A percentile compares a stretch with the other conserved stretches of the same genome.
Evolutionary conservation across 371 early-diverging fungal species (phyloP).

Genomic region (Syncephalis plumigaleata): DNA sequence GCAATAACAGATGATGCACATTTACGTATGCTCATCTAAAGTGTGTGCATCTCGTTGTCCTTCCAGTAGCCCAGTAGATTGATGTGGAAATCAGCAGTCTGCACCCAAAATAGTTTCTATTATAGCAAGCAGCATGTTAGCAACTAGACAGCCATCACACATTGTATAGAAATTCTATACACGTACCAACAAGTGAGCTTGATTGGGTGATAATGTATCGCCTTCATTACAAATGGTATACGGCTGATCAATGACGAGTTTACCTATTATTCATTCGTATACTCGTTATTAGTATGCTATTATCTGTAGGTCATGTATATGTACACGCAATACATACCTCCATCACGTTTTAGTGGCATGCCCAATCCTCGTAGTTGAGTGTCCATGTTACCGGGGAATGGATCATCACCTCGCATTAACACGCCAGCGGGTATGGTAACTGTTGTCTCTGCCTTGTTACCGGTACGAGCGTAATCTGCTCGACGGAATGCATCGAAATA

Average conservation of each 20-base stretch:
- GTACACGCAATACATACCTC: too few relatives aligned
- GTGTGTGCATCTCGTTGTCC: conserved; percentile 24
- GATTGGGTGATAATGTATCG: conserved; percentile 66
- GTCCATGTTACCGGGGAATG: conserved; percentile 94
- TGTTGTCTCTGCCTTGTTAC: conserved; percentile 46
- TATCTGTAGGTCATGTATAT: too few relatives aligned
- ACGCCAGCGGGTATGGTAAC: conserved; percentile 73
- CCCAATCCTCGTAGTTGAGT: conserved; percentile 76
- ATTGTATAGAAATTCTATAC: conserved; percentile 9
- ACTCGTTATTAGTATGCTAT: too few relatives aligned
- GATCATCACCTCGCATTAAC: conserved; percentile 52
- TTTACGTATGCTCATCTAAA: too few relatives aligned
- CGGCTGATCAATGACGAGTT: conserved; percentile 27
- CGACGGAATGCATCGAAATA: conserved; percentile 40
- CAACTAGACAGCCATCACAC: too few relatives aligned
- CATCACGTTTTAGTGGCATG: conserved; percentile 80
- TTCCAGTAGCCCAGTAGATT: conserved; percentile 40
- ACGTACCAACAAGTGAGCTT: conserved; percentile 58
- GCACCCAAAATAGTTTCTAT: conserved; percentile 73
- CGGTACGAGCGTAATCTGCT: conserved; percentile 69
- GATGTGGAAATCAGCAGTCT: conserved; percentile 78
- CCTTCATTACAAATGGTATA: conserved; percentile 78
- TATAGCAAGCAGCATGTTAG: conserved; percentile 82
- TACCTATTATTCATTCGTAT: too few relatives aligned
- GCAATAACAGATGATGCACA: too few relatives aligned